Evolutionary conservation across 2,329 filamentous ascomycete genomes (phyloP), one percentile per base, ranked within the genome.

Genomic region (Gliomastix tumulicola): DNA sequence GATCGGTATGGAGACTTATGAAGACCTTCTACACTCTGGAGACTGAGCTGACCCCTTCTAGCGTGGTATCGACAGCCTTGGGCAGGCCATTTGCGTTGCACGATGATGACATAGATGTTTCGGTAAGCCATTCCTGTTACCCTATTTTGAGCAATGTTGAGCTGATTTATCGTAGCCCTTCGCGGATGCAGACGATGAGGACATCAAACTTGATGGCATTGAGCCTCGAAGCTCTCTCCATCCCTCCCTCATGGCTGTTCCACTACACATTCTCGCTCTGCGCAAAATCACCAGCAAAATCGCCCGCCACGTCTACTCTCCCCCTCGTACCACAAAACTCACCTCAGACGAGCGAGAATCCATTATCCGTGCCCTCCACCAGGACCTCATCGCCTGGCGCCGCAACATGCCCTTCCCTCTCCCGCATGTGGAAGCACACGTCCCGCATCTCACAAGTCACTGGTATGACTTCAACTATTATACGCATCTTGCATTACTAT

Each of bases 391-490:
- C 7, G 53, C 60, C 6, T 69, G 66, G 66, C 59, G 66, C 2
- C 61, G 57, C 16, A 56, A 45, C 38, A 66, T 65, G 62, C 63
- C 63, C 1, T 67, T 66, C 34, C 63, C 63, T 2, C 45, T 67
- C 1, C 62, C 62, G 0, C 57, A 64, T 19, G 40, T 56, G 17
- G 48, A 57, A 43, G 51, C 49, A 6, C 50, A 51, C 8, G 63
- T 69, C 2, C 65, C 65, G 2, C 66, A 69, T 38, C 48, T 68
- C 4, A 60, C 48, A 28, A 64, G 54, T 7, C 58, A 48, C 38
- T 69, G 65, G 66, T 69, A 63, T 43, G 65, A 69, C 36, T 58
- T 67, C 31, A 69, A 69, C 45, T 69, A 65, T 44, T 68, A 68
- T 42, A 65, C 57, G 1, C 65, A 69, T 34, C 45, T 68, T 2